Conservation (phyloP, 495 filamentous ascomycete species). For the Trichodelitschia bisporula region DNA sequence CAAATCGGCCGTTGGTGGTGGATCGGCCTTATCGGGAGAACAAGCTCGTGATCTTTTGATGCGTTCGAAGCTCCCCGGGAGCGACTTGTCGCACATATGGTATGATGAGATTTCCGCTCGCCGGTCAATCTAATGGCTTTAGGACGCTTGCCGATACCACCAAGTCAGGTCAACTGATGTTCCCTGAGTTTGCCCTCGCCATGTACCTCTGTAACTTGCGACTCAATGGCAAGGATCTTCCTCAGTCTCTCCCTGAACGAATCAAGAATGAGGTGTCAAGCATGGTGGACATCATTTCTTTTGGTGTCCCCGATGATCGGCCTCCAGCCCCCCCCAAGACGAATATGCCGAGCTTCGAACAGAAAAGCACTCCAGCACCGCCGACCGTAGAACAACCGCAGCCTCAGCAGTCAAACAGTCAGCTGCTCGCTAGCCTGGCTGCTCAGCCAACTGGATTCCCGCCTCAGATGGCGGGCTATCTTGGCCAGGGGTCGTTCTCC, state of each 20-base stretch:
- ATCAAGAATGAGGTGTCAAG: conserved; percentile 93
- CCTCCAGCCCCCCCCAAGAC: conserved; percentile 26
- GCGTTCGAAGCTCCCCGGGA: conserved; percentile 63
- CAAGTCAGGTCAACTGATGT: conserved; percentile 84
- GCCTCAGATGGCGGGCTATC: neutral
- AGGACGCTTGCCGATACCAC: conserved; percentile 95
- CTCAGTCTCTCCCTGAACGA: conserved; percentile 48
- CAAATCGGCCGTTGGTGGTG: conserved; percentile 79
- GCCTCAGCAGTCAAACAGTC: conserved; percentile 47
- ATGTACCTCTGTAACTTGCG: conserved; percentile 98
- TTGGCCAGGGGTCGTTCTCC: conserved; percentile 22
- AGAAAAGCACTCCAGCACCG: conserved; percentile 36
- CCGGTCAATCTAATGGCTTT: conserved; percentile 1
- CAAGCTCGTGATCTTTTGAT: conserved; percentile 73
- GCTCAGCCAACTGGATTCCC: conserved; percentile 31
- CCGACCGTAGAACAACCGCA: conserved; percentile 72
- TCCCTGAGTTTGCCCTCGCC: conserved; percentile 91
- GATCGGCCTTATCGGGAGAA: conserved; percentile 69
- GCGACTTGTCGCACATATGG: conserved; percentile 73
- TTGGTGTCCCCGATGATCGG: conserved; percentile 61
- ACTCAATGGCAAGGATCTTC: conserved; percentile 64
- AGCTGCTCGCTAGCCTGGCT: conserved; percentile 51
- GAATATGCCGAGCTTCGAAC: conserved; percentile 63
- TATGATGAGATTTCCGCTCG: conserved; percentile 17
- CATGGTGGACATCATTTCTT: conserved; percentile 99